Base-by-base conservation (phyloP, 208 protist genomes). In the Willaertia magna region DNA sequence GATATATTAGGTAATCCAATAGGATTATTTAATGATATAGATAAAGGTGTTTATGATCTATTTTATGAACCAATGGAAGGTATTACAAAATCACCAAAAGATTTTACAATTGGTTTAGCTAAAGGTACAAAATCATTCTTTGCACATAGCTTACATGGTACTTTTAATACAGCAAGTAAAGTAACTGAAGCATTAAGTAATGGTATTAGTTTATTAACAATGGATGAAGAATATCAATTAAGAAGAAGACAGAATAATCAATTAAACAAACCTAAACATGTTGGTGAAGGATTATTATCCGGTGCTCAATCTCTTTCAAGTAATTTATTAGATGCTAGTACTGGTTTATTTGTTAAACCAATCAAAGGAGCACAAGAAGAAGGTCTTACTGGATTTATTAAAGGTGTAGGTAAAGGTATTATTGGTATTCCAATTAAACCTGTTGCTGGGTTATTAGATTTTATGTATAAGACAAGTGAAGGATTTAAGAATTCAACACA, bases 381-480 rank as follows among this genome's bases (percentile, higher is more conserved):
- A 7, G 95, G 95, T 40, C 87, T 91, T 16, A 55, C 84, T 4
- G 95, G 95, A 20, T 91, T 96, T 39, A 16, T 96, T 20, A 92
- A 92, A 34, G 95, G 94, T 22, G 86, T 94, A 6, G 93, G 92
- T 44, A 92, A 96, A 40, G 95, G 95, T 74, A 83, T 96, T 9
- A 87, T 95, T 51, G 95, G 95, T 43, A 90, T 96, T 34, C 88
- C 95, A 6, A 87, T 92, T 12, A 94, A 94, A 79, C 95, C 95
- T 1, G 84, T 96, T 44, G 91, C 92, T 0, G 95, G 95, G 14
- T 74, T 95, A 14, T 89, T 97, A 43, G 92, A 90, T 43, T 44
- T 88, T 39, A 75, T 44, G 12, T 43, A 26, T 16, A 81, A 47
- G 26, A 81, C 85, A 42, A 81, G 30, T 30, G 83, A 87, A 55